These are phyloP conservation scores for Chiua virens DNA, from an alignment of 768 basidiomycete genomes.

Conservation along the genomic window DNA sequence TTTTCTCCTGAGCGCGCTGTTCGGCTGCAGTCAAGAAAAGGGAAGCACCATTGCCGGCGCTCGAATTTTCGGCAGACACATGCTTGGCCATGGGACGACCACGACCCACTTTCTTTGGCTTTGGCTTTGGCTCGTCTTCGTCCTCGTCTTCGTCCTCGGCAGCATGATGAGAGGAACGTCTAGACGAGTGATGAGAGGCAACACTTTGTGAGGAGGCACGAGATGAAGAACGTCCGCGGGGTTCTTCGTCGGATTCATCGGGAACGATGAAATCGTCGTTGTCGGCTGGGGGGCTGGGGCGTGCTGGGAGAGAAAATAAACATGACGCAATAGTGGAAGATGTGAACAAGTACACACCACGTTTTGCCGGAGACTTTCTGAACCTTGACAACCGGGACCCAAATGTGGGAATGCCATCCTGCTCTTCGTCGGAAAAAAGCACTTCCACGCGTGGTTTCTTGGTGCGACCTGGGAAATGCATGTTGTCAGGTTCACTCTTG, in stretches of 20 bases:
- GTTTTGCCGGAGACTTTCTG: constrained; percentile 61
- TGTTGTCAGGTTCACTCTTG: not conserved
- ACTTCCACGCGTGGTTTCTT: constrained; percentile 66
- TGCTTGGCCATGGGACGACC: constrained; percentile 35
- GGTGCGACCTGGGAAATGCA: constrained; percentile 36
- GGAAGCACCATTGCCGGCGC: constrained; percentile 32
- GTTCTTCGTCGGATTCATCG: constrained; percentile 61
- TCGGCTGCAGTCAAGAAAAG: constrained; percentile 85
- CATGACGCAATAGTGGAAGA: not conserved
- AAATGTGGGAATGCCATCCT: constrained; percentile 47
- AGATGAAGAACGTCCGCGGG: constrained; percentile 48
- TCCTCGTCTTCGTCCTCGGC: constrained; percentile 40
- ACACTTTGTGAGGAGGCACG: constrained; percentile 46
- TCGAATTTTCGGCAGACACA: constrained; percentile 24
- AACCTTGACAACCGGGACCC: constrained; percentile 61
- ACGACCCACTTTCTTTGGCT: constrained; percentile 37
- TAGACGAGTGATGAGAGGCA: constrained; percentile 35
- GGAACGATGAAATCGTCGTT: constrained; percentile 75
- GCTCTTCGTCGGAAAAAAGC: constrained; percentile 48
- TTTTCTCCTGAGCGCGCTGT: constrained; percentile 68
- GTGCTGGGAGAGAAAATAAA: constrained; percentile 33
- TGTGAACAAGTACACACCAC: constrained; percentile 36
- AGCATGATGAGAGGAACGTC: constrained; percentile 33
- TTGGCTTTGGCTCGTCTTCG: constrained; percentile 35
- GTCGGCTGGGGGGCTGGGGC: constrained; percentile 45